Evolutionary conservation across 176 grass and related monocot genomes (phyloP).

Genomic region (Oryza rufipogon): DNA sequence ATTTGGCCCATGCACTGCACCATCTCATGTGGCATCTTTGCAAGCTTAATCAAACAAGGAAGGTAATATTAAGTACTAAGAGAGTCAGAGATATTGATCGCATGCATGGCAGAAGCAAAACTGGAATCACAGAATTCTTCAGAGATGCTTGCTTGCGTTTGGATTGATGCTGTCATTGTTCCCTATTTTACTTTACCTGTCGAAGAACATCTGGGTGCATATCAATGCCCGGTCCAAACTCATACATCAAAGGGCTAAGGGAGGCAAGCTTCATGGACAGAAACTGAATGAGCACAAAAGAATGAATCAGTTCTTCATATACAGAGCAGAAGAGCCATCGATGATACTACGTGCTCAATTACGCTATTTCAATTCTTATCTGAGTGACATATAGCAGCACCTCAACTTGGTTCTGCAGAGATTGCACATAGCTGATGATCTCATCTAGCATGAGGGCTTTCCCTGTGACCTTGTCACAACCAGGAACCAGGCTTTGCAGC

Average conservation of each 20-base stretch:
- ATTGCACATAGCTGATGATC: constrained; percentile 38
- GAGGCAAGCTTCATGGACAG: constrained; percentile 43
- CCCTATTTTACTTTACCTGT: constrained; percentile 25
- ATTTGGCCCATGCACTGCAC: constrained; percentile 25
- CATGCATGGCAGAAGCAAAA: not conserved
- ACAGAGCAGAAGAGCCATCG: not conserved
- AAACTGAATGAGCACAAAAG: constrained; percentile 30
- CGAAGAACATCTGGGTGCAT: constrained; percentile 19
- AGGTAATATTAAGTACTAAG: not conserved
- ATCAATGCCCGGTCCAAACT: constrained; percentile 18
- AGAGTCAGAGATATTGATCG: not conserved
- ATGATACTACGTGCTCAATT: not conserved
- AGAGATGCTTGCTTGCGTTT: not conserved
- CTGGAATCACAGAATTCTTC: not conserved
- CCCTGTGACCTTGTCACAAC: constrained; percentile 40
- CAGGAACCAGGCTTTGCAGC: constrained; percentile 48
- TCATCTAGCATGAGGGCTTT: constrained; percentile 32
- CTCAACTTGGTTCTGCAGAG: constrained; percentile 47
- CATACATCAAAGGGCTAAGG: constrained; percentile 19
- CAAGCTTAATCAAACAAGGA: not conserved
- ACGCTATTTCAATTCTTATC: no score
- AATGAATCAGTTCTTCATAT: not conserved
- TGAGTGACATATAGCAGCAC: not conserved
- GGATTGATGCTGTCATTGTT: not conserved
- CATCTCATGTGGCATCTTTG: constrained; percentile 12